Conservation (phyloP, 805 yeast genomes). For the Wickerhamia fluorescens region DNA sequence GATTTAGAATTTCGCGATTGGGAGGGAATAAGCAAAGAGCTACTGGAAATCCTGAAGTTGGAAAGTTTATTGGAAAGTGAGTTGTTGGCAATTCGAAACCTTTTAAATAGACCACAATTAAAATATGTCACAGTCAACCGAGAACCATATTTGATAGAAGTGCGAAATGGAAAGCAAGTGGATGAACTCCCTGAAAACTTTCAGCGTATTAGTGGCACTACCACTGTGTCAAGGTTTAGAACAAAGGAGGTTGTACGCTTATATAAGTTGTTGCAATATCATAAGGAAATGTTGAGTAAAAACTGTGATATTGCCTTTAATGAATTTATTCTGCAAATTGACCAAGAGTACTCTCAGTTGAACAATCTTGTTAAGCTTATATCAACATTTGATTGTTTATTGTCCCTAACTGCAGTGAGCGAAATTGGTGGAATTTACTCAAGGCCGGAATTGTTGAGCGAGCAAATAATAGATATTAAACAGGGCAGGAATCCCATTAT, state of each 20-base stretch:
- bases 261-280: constrained; percentile 50
- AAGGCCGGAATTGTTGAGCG: constrained; percentile 46
- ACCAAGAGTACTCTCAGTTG: constrained; percentile 25
- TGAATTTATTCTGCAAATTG: constrained; percentile 30
- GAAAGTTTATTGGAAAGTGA: constrained; percentile 47
- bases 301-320: constrained; percentile 43
- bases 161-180: constrained; percentile 49
- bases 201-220: constrained; percentile 68
- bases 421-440: constrained; percentile 33
- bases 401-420: constrained; percentile 60
- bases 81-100: constrained; percentile 36
- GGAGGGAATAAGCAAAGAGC: constrained; percentile 31
- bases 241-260: constrained; percentile 51
- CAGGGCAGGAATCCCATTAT: constrained; percentile 65
- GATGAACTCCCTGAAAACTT: constrained; percentile 64
- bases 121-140: constrained; percentile 50
- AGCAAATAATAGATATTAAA: constrained; percentile 37
- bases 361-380: constrained; percentile 36
- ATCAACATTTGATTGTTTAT: constrained; percentile 56
- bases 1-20: constrained; percentile 27
- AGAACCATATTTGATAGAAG: constrained; percentile 71
- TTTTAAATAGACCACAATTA: constrained; percentile 51
- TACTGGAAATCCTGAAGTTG: constrained; percentile 33
- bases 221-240: constrained; percentile 63
- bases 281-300: constrained; percentile 45